Evolutionary conservation across 768 basidiomycete genomes (phyloP).

Genomic region (Leccinum arenicola): DNA sequence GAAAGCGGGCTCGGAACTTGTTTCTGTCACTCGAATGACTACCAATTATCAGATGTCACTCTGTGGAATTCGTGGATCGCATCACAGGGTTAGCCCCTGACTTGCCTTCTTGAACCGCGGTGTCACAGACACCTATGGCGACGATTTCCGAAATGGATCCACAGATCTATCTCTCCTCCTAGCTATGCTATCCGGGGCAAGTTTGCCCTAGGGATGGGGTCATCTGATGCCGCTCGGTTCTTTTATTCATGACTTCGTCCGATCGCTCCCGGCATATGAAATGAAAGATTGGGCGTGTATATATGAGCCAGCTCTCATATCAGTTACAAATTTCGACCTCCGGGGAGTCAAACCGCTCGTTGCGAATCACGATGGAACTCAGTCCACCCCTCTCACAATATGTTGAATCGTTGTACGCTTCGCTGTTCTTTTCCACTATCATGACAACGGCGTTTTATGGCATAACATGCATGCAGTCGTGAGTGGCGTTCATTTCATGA

Average conservation of each 20-base stretch:
- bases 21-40: not conserved
- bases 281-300: not conserved
- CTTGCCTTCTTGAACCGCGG: not conserved
- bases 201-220: not conserved
- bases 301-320: not conserved
- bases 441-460: not conserved
- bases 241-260: not conserved
- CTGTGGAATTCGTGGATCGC: not conserved
- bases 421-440: not conserved
- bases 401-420: not conserved
- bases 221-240: not conserved
- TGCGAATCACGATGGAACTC: not conserved
- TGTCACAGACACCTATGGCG: too few species aligned
- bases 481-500: not conserved
- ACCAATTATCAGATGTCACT: not conserved
- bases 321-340: not conserved
- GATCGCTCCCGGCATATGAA: not conserved
- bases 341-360: not conserved
- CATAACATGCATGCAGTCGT: not conserved
- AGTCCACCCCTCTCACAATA: not conserved
- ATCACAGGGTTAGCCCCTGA: not conserved
- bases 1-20: not conserved
- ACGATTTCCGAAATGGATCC: not conserved
- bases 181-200: too few species aligned
- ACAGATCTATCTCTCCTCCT: too few species aligned